Conservation (phyloP, 2,329 filamentous ascomycete species). For the Aspergillus chevalieri region DNA sequence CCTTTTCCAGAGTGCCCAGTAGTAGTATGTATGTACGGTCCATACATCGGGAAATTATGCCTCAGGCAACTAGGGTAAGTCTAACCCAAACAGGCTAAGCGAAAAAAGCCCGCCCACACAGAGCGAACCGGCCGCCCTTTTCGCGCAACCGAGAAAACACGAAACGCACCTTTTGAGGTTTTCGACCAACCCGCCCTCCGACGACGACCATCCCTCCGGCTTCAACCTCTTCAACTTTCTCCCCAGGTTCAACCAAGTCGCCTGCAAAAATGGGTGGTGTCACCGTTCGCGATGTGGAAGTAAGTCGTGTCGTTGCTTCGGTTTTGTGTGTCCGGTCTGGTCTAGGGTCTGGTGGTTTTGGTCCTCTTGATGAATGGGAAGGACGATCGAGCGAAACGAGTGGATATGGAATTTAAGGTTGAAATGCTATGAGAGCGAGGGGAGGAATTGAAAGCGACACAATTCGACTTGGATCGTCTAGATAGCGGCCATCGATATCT, state of each 20-base stretch:
- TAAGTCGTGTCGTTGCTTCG: conserved; percentile 32
- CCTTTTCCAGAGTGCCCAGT: neutral
- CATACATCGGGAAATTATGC: conserved; percentile 3
- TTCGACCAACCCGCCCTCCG: conserved; percentile 18
- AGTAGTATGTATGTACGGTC: neutral
- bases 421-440: neutral
- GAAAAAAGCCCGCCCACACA: conserved; percentile 33
- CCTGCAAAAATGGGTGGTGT: conserved; percentile 61
- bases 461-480: neutral
- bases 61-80: conserved; percentile 29
- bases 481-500: too few relatives aligned
- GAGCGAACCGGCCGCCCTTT: neutral
- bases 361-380: conserved; percentile 7
- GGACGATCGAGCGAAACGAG: conserved; percentile 4
- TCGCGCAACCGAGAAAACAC: too few relatives aligned
- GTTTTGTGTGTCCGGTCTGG: neutral
- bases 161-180: neutral
- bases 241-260: conserved; percentile 23
- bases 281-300: conserved; percentile 61
- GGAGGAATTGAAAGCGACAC: neutral
- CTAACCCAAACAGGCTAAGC: conserved; percentile 39
- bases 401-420: neutral
- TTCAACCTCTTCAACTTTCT: conserved; percentile 23
- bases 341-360: neutral
- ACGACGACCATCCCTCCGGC: conserved; percentile 35